Evolutionary conservation across 2,329 filamentous ascomycete genomes (phyloP).

Genomic region (Diaporthe caulivora): DNA sequence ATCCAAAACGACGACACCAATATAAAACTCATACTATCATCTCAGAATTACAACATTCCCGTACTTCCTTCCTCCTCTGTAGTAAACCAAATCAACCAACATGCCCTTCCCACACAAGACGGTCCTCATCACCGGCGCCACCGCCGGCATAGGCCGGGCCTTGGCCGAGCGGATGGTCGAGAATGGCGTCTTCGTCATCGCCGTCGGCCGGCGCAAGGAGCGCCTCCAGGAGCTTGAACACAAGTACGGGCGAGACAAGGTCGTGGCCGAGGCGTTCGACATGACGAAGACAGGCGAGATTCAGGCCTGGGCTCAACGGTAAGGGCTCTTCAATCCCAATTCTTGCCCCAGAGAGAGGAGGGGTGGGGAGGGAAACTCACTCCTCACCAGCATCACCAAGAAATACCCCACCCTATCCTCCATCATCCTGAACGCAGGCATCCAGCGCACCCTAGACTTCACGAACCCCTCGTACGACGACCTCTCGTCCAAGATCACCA

Average conservation of each 20-base stretch:
- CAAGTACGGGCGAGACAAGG: conserved; percentile 56
- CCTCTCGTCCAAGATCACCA: conserved; percentile 50
- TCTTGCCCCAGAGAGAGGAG: too few species aligned
- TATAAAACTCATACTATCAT: neutral
- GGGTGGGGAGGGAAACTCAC: too few species aligned
- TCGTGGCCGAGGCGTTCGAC: conserved; percentile 58
- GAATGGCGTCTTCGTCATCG: conserved; percentile 65
- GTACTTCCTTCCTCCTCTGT: neutral
- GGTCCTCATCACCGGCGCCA: conserved; percentile 67
- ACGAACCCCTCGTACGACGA: conserved; percentile 49
- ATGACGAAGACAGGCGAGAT: conserved; percentile 58
- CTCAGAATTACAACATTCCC: neutral
- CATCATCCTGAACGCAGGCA: conserved; percentile 69
- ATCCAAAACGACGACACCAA: neutral
- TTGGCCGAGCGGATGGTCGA: conserved; percentile 57
- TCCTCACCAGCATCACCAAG: conserved; percentile 47
- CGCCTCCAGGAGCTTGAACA: conserved; percentile 61
- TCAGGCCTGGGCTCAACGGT: conserved; percentile 55
- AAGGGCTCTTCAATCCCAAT: conserved; percentile 26
- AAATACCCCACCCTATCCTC: conserved; percentile 65
- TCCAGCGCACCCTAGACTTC: conserved; percentile 63
- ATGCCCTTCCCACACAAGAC: conserved; percentile 69
- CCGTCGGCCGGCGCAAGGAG: conserved; percentile 66
- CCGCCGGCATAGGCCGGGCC: conserved; percentile 64
- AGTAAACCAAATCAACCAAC: conserved; percentile 26